Percentiles rank a stretch among this genome's conserved stretches.
Evolutionary conservation across 2,329 filamentous ascomycete genomes (phyloP).

Genomic region (Xylariales sp.): DNA sequence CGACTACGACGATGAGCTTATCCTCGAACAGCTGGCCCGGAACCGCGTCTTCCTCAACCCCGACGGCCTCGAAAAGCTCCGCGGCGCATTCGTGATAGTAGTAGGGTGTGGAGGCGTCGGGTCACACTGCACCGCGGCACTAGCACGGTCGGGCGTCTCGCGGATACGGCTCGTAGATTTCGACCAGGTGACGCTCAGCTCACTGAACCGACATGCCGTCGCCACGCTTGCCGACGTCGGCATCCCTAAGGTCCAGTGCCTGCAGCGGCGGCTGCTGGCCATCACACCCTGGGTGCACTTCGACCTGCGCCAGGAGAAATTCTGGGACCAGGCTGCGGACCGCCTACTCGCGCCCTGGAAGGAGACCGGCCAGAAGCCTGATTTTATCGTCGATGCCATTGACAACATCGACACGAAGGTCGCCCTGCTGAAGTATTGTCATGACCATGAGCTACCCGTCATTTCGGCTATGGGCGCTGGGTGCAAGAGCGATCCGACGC

Average conservation of each 20-base stretch:
- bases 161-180: conserved; percentile 92
- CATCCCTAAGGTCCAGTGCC: conserved; percentile 87
- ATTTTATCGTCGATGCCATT: conserved; percentile 96
- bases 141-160: conserved; percentile 90
- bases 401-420: conserved; percentile 99
- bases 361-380: conserved; percentile 70
- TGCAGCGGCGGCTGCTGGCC: conserved; percentile 82
- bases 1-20: conserved; percentile 80
- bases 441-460: conserved; percentile 79
- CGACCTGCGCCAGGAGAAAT: conserved; percentile 87
- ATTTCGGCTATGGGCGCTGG: conserved; percentile 97
- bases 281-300: conserved; percentile 93
- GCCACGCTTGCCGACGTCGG: conserved; percentile 95
- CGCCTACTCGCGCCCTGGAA: conserved; percentile 75
- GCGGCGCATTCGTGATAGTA: conserved; percentile 84
- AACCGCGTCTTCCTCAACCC: conserved; percentile 92
- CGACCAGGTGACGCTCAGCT: conserved; percentile 95
- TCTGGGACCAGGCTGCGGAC: conserved; percentile 74
- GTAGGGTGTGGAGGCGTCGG: conserved; percentile 96
- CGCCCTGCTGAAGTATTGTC: conserved; percentile 86
- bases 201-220: conserved; percentile 93
- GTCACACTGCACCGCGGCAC: conserved; percentile 86
- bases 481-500: conserved; percentile 87
- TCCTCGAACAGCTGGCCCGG: conserved; percentile 92
- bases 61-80: conserved; percentile 81